These are phyloP conservation scores for Butyriboletus loyo DNA, from an alignment of 768 basidiomycete species.

Conservation along the genomic window DNA sequence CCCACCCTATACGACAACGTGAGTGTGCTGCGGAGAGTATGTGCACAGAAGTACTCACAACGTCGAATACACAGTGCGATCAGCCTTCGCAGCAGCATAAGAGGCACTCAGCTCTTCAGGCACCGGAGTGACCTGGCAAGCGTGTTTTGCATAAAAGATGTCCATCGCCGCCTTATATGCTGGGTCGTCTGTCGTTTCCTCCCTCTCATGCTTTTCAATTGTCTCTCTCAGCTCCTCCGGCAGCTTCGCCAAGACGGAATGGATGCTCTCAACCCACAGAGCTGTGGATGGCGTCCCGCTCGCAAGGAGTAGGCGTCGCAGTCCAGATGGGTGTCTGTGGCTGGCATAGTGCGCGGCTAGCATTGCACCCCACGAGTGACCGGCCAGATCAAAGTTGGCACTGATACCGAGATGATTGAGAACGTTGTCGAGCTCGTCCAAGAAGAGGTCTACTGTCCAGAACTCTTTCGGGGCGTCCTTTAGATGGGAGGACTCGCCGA, in stretches of 20 bases:
- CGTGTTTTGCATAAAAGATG: conserved; percentile 33
- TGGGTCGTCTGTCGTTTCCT: conserved; percentile 29
- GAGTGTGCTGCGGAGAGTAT: neutral
- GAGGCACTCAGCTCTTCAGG: conserved; percentile 33
- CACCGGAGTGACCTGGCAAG: conserved; percentile 32
- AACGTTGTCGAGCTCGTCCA: conserved; percentile 51
- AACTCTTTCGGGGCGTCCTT: conserved; percentile 26
- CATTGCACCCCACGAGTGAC: conserved; percentile 61
- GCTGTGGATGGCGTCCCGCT: conserved; percentile 33
- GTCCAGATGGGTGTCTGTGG: conserved; percentile 36
- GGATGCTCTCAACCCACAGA: conserved; percentile 27
- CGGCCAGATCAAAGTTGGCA: conserved; percentile 29
- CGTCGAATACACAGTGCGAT: conserved; percentile 33
- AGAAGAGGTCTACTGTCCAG: conserved; percentile 48
- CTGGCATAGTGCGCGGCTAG: conserved; percentile 34
- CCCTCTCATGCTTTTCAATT: conserved; percentile 32
- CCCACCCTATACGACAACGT: conserved; percentile 8
- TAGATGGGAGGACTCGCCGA: conserved; percentile 43
- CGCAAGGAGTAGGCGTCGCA: conserved; percentile 36
- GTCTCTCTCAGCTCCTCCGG: conserved; percentile 26
- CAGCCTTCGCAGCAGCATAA: conserved; percentile 21
- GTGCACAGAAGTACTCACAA: neutral
- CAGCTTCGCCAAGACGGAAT: conserved; percentile 24
- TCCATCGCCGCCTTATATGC: conserved; percentile 34
- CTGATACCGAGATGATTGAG: conserved; percentile 22